Evolutionary conservation across 352 stramenopile species (phyloP), one percentile per base, ranked within the genome.

Genomic region (Phytopythium mirpurense): DNA sequence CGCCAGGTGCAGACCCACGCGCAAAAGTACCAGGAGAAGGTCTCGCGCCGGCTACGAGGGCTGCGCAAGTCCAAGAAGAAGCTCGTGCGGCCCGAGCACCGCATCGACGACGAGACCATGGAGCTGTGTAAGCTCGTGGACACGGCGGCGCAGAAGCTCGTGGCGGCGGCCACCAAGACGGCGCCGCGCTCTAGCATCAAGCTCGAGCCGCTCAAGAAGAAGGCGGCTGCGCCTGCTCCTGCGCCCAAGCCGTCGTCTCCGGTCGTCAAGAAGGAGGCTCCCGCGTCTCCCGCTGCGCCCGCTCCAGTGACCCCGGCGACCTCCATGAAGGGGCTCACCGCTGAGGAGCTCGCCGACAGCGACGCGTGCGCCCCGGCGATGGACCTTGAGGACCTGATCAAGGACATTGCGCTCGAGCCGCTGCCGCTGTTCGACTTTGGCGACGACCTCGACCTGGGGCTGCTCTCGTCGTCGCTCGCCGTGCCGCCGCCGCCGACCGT

Each of bases 11-110:
- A 90, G 54, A 88, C 76, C 7, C 79, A 90, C 60, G 77, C 77
- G n/a, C 79, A 90, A 27, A 90, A 90, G 61, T 90, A 86, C 43
- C 77, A 88, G 44, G 74, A 90, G 52, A 90, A 90, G 44, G 67
- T 90, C 26, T 77, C 73, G 34, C 74, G 79, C 16, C 74, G 77
- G 16, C 57, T 83, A 46, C 78, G 78, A 21, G 78, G 78, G 8
- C 63, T 88, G 16, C 74, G 74, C 56, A 89, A 89, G 55, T 80
- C 66, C 9, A 89, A 89, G 65, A 82, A 81, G 59, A 83, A 85
- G 62, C 64, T 83, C 11, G 72, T 79, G 46, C 72, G 72, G 11
- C 69, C 72, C 5, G 73, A 81, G 50, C 70, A 83, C 46, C 70
- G 74, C 37, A 82, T 81, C 47, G 69, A 83, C 35, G 75, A 85